Base-by-base conservation (phyloP, 2,329 filamentous ascomycete genomes). In the Exophiala aquamarina region DNA sequence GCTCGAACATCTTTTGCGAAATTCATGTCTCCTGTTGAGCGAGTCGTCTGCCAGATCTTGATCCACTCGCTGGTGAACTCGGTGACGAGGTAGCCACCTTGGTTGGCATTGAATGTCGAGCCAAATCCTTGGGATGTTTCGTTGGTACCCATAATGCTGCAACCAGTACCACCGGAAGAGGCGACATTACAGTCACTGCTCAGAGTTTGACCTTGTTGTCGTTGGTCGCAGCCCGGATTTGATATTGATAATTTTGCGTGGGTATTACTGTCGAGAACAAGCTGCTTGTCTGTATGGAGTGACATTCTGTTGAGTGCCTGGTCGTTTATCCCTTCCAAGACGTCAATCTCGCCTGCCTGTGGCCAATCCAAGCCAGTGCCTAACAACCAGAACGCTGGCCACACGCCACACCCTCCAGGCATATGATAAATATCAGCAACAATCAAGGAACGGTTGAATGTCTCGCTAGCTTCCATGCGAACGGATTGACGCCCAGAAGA, bases 241-340 rank as follows among this genome's bases (percentile, higher is more conserved):
- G n/a, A n/a, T n/a, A n/a, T n/a, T 13, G 6, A 26, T 19, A 88
- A 7, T 66, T 66, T 15, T 13, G 36, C 7, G 33, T 68, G 68
- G 21, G 68, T 66, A 44, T 72, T 64, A 20, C 54, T 49, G 4
- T 54, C 56, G 50, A 76, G 63, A n/a, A 58, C 64, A 55, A 75
- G 76, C 5, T 66, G 67, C 1, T 61, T 62, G 10, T 64, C 61
- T 0, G 74, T 77, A 51, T 78, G 75, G 32, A 77, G 63, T 8
- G 72, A 72, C 52, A 77, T 73, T 21, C 68, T 60, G 40, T 69
- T 71, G 45, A 56, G 60, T 19, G 63, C 57, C 37, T 70, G 61
- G 28, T 63, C 45, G 54, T 78, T 76, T 45, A 78, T 72, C 5
- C 71, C 72, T 55, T 78, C 75, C 53, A 77, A 72, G 38, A 78